A percentile compares a stretch with the other conserved stretches of the same genome.
Conservation (phyloP, 306 rosid genomes). For the Hylodesmum podocarpum region DNA sequence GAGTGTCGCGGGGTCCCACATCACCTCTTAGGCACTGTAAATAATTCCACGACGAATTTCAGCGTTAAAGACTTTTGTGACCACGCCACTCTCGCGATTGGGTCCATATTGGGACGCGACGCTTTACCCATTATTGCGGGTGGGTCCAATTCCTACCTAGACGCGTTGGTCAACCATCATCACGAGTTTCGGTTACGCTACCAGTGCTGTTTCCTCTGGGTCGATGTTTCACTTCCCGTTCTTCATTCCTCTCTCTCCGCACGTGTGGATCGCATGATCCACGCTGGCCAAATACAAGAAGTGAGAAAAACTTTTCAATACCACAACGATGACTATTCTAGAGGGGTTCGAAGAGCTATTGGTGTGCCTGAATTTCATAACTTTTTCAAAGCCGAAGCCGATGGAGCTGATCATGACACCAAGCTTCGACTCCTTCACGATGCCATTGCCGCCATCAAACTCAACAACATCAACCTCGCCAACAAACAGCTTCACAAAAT, state of each 20-base stretch:
- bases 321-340: not conserved
- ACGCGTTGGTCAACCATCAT: slow-evolving; percentile 39
- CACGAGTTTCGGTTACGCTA: slow-evolving; percentile 20
- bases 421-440: slow-evolving; percentile 22
- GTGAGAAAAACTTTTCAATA: slow-evolving; percentile 22
- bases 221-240: slow-evolving; percentile 27
- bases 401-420: not conserved
- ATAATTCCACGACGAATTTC: slow-evolving; percentile 20
- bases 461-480: slow-evolving; percentile 40
- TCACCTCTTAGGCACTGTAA: slow-evolving; percentile 46
- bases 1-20: slow-evolving; percentile 74
- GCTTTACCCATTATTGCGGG: slow-evolving; percentile 49
- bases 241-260: slow-evolving; percentile 37
- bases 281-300: slow-evolving; percentile 32
- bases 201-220: slow-evolving; percentile 47
- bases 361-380: slow-evolving; percentile 46
- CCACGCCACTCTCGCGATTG: slow-evolving; percentile 31
- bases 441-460: slow-evolving; percentile 33
- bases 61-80: slow-evolving; percentile 26
- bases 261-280: slow-evolving; percentile 49
- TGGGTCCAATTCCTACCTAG: slow-evolving; percentile 50
- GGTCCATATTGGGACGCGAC: slow-evolving; percentile 23
- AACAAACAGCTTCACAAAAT: slow-evolving; percentile 39
- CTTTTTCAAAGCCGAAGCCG: slow-evolving; percentile 15
- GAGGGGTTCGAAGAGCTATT: slow-evolving; percentile 43